Evolutionary conservation across 495 filamentous ascomycete genomes (phyloP).

Genomic region (Talaromyces borbonicus): DNA sequence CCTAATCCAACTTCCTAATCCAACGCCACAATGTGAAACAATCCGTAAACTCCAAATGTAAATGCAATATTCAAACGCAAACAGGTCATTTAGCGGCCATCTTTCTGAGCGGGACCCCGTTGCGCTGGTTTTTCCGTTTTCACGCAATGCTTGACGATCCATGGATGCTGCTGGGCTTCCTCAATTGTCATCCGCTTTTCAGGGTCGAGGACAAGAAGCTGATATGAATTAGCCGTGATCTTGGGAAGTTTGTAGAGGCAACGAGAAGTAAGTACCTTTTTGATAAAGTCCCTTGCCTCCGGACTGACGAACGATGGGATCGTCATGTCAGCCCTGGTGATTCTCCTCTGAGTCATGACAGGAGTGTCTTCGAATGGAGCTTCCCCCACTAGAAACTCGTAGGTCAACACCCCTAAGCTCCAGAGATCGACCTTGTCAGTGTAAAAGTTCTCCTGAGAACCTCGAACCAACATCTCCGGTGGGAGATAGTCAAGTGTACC

Average conservation of each 20-base stretch:
- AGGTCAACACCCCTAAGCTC: slow-evolving; percentile 90
- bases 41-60: slow-evolving; percentile 3
- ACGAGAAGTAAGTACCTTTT: slow-evolving; percentile 50
- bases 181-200: slow-evolving; percentile 87
- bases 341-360: slow-evolving; percentile 88
- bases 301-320: slow-evolving; percentile 83
- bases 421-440: slow-evolving; percentile 94
- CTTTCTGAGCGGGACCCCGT: slow-evolving; percentile 23
- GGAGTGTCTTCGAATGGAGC: slow-evolving; percentile 93
- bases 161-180: slow-evolving; percentile 83
- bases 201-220: slow-evolving; percentile 90
- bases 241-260: background rate
- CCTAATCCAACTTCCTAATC: background rate
- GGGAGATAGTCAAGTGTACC: slow-evolving; percentile 96
- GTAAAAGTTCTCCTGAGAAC: slow-evolving; percentile 73
- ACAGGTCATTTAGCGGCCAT: background rate
- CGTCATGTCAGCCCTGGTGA: slow-evolving; percentile 83
- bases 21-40: background rate
- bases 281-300: slow-evolving; percentile 88
- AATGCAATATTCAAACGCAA: slow-evolving; percentile 1
- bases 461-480: slow-evolving; percentile 89
- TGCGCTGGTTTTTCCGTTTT: slow-evolving; percentile 59
- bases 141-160: slow-evolving; percentile 93
- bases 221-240: slow-evolving; percentile 4
- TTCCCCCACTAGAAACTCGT: slow-evolving; percentile 93